A percentile compares a stretch with the other conserved stretches of the same genome.
Conservation (phyloP, 1,139 yeast genomes). For the Yamadazyma dushanensis region DNA sequence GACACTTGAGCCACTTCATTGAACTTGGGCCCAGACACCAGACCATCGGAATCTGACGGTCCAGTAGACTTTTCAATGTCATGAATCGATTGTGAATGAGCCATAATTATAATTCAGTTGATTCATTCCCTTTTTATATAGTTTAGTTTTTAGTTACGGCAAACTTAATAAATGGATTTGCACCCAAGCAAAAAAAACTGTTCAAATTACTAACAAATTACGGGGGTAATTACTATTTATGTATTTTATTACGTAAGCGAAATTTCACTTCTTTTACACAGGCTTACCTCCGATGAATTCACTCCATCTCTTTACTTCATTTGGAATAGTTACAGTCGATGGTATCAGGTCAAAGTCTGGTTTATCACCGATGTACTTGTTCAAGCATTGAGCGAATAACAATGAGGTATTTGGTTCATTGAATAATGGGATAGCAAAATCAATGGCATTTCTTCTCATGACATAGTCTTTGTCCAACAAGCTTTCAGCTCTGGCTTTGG, state of each 20-base stretch:
- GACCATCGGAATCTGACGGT: too few relatives aligned
- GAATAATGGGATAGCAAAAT: conserved; percentile 92
- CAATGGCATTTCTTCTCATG: conserved; percentile 99
- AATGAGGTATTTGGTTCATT: conserved; percentile 93
- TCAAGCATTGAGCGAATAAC: conserved; percentile 82
- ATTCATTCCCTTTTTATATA: too few relatives aligned
- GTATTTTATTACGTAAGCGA: neutral
- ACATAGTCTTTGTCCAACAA: conserved; percentile 88
- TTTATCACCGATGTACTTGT: conserved; percentile 66
- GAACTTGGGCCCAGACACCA: too few relatives aligned
- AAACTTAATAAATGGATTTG: too few relatives aligned
- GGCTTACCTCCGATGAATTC: conserved; percentile 94
- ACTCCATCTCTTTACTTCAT: conserved; percentile 93
- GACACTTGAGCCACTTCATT: neutral
- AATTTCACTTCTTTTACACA: too few relatives aligned
- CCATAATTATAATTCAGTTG: too few relatives aligned
- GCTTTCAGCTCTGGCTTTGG: conserved; percentile 82
- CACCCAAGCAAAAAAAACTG: too few relatives aligned
- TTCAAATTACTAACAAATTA: too few relatives aligned
- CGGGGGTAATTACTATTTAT: conserved; percentile 1
- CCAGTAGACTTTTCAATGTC: too few relatives aligned
- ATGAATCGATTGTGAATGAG: too few relatives aligned
- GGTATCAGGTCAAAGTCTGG: conserved; percentile 41
- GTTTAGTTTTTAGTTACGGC: too few relatives aligned
- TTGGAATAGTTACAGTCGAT: conserved; percentile 61